phyloP scores from a whole-genome alignment of 2,329 filamentous ascomycete species.

The Arthrobotrys entomopaga region DNA sequence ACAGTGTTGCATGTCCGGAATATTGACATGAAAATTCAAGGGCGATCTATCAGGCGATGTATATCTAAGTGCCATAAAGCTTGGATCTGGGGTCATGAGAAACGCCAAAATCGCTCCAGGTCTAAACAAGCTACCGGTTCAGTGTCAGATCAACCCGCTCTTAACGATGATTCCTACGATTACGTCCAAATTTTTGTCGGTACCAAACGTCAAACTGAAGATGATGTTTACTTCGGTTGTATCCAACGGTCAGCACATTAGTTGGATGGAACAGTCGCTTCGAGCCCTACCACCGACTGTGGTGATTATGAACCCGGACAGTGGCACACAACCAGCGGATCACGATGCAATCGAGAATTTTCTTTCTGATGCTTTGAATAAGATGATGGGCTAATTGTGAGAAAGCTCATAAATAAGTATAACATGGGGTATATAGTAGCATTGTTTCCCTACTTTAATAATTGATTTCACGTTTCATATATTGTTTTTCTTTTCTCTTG shows the following conservation, averaged over 20 bases:
- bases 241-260: slow-evolving; percentile 54
- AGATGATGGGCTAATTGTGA: neutral
- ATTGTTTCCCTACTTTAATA: too few relatives aligned
- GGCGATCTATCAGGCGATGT: slow-evolving; percentile 73
- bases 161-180: slow-evolving; percentile 64
- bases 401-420: neutral
- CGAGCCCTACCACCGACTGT: slow-evolving; percentile 17
- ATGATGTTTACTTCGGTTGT: slow-evolving; percentile 56
- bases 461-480: too few relatives aligned
- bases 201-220: slow-evolving; percentile 36
- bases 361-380: neutral
- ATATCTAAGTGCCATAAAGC: slow-evolving; percentile 66
- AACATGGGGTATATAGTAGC: too few relatives aligned
- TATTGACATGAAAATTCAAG: slow-evolving; percentile 62
- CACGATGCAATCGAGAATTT: neutral
- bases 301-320: slow-evolving; percentile 24
- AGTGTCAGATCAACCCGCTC: slow-evolving; percentile 65
- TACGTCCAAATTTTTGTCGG: slow-evolving; percentile 7
- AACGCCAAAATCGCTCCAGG: slow-evolving; percentile 71
- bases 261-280: slow-evolving; percentile 57
- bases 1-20: neutral
- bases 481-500: too few relatives aligned
- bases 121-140: slow-evolving; percentile 68
- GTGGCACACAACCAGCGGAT: neutral
- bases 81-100: slow-evolving; percentile 70